Base-by-base conservation (phyloP, 2,329 filamentous ascomycete genomes). In the Cryphonectria japonica region DNA sequence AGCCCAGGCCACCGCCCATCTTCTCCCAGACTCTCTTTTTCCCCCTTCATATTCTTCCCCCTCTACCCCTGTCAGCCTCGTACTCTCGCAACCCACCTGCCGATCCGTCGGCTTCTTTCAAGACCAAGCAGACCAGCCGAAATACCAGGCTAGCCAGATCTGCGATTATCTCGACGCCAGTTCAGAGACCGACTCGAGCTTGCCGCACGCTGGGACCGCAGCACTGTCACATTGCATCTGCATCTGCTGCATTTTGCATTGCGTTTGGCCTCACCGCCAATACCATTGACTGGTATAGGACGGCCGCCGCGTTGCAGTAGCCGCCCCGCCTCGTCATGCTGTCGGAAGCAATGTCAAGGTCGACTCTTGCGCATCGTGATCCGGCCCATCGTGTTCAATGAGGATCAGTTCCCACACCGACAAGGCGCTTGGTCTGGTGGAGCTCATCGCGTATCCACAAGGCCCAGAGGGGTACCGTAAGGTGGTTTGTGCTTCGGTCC, bases 151-250 rank as follows among this genome's bases (percentile, higher is more conserved):
- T 43, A 43, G 22, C 39, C 39, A 64, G 41, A 19, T 39, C 37
- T 41, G 34, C 26, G 61, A 41, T 41, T 26, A 41, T 63, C 57
- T 62, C 54, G 59, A 46, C 26, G 39, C 34, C 26, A n/a, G 61
- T 29, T 26, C 62, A 57, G 57, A 43, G 54, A 50, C 39, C 41
- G 52, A 39, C 37, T 54, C 39, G 34, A 29, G 43, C 43, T 62
- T 63, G 67, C 39, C 57, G 41, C 43, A 62, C 16, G 16, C 14
- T 34, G 67, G 43, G 34, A 29, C 39, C 11, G 19, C 57, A 46
- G 59, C 41, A 34, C 41, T 26, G 60, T 61, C 67, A 62, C 57
- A 62, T 39, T 68, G 57, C 66, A 68, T 68, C 26, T 32, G 16
- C 26, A 64, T 64, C n/a, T 61, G 41, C 37, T 39, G 9, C 37